Evolutionary conservation across 2,329 filamentous ascomycete genomes (phyloP).

Genomic region (Sarocladium strictum): DNA sequence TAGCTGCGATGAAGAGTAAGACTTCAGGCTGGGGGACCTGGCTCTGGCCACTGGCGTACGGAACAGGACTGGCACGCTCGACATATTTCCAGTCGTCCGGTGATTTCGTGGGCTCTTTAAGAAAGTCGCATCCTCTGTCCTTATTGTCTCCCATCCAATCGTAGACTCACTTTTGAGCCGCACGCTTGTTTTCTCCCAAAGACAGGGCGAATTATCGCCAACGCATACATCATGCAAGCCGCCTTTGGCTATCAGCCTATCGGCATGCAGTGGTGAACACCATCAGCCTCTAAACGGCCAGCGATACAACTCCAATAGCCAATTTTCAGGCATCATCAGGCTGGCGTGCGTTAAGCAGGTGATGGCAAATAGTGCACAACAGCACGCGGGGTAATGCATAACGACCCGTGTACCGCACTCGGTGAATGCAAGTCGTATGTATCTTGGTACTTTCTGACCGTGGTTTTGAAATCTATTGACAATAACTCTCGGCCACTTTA

Average conservation of each 20-base stretch:
- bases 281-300: constrained; percentile 14
- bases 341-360: constrained; percentile 15
- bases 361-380: constrained; percentile 12
- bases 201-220: constrained; percentile 15
- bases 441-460: too few species aligned
- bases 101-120: background rate
- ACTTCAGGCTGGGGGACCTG: background rate
- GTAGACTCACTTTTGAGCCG: constrained; percentile 15
- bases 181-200: constrained; percentile 13
- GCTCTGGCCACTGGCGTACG: background rate
- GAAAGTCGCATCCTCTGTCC: background rate
- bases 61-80: background rate
- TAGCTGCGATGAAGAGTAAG: constrained; percentile 11
- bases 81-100: background rate
- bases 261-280: constrained; percentile 12
- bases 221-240: constrained; percentile 22
- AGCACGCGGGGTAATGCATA: constrained; percentile 20
- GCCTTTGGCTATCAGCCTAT: constrained; percentile 12
- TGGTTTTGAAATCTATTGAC: too few species aligned
- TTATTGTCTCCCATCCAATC: background rate
- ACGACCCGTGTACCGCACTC: too few species aligned
- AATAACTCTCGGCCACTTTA: too few species aligned
- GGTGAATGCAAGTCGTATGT: too few species aligned
- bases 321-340: constrained; percentile 15
- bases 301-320: constrained; percentile 1